Evolutionary conservation across 2,329 filamentous ascomycete genomes (phyloP).

Genomic region (Sarocladium strictum): DNA sequence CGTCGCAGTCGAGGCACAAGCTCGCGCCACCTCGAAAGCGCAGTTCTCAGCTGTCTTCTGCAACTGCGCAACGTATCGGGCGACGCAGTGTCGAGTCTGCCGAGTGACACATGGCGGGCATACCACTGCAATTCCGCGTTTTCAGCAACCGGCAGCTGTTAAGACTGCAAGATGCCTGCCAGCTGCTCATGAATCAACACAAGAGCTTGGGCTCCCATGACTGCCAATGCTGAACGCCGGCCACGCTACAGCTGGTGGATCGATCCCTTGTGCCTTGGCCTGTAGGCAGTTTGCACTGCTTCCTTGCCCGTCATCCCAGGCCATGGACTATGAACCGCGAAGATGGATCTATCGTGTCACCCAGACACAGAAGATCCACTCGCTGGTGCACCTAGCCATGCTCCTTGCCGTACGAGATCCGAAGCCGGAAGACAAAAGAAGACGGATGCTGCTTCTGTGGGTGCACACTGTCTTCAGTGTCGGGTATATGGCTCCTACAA

Average conservation of each 20-base stretch:
- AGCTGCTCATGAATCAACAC: background rate
- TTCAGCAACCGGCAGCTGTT: background rate
- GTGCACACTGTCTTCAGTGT: too few relatives aligned
- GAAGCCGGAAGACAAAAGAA: background rate
- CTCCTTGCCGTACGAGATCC: background rate
- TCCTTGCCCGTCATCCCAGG: background rate
- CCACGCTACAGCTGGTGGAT: too few relatives aligned
- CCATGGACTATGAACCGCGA: background rate
- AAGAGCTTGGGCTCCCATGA: background rate
- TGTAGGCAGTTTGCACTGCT: background rate
- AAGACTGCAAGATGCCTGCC: background rate
- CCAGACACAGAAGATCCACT: background rate
- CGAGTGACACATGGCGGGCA: slow-evolving; percentile 3
- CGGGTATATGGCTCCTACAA: background rate
- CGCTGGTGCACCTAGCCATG: background rate
- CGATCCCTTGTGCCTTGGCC: too few relatives aligned
- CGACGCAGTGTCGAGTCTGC: slow-evolving; percentile 2
- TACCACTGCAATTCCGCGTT: background rate
- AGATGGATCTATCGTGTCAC: background rate
- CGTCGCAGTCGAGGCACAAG: background rate
- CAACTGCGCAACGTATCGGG: slow-evolving; percentile 1
- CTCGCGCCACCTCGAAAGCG: background rate
- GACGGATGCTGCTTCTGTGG: background rate
- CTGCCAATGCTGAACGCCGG: too few relatives aligned
- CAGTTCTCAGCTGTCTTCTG: slow-evolving; percentile 1